Conservation (phyloP, 2,329 filamentous ascomycete species). For the Penicillium sp. region DNA sequence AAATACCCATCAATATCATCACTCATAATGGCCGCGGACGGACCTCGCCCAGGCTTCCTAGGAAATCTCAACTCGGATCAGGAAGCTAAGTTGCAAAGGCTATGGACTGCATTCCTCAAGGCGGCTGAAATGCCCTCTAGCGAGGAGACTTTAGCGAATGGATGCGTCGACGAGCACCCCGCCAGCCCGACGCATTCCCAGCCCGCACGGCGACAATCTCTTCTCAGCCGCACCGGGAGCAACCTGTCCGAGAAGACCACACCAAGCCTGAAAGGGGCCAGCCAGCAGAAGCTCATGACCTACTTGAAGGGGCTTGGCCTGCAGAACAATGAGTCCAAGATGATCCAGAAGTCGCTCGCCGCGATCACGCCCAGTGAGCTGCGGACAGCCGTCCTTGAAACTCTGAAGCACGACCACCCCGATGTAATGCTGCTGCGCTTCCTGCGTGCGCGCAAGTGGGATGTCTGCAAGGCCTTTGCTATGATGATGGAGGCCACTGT, state of each 20-base stretch:
- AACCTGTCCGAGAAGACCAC: slow-evolving; percentile 65
- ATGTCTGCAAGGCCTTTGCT: slow-evolving; percentile 79
- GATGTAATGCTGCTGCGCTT: slow-evolving; percentile 5
- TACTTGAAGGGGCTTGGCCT: slow-evolving; percentile 22
- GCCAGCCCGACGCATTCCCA: slow-evolving; percentile 23
- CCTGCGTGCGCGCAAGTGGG: slow-evolving; percentile 62
- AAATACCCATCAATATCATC: background rate
- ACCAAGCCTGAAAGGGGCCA: slow-evolving; percentile 55
- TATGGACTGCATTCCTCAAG: slow-evolving; percentile 75
- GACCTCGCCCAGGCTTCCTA: slow-evolving; percentile 58
- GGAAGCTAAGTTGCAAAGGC: slow-evolving; percentile 77
- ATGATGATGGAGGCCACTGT: slow-evolving; percentile 90
- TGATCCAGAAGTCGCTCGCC: slow-evolving; percentile 74
- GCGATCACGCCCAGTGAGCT: slow-evolving; percentile 72
- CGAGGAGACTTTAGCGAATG: slow-evolving; percentile 38
- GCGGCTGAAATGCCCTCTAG: slow-evolving; percentile 62
- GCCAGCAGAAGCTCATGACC: slow-evolving; percentile 22
- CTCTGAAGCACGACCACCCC: slow-evolving; percentile 11
- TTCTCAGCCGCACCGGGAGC: slow-evolving; percentile 35
- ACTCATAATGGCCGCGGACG: slow-evolving; percentile 17
- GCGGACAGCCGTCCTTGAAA: slow-evolving; percentile 68
- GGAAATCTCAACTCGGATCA: slow-evolving; percentile 83
- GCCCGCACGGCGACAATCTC: slow-evolving; percentile 40
- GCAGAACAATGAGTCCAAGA: slow-evolving; percentile 58
- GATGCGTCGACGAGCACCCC: slow-evolving; percentile 46